Conservation (phyloP, 805 yeast species). For the Phaffomyces antillensis region DNA sequence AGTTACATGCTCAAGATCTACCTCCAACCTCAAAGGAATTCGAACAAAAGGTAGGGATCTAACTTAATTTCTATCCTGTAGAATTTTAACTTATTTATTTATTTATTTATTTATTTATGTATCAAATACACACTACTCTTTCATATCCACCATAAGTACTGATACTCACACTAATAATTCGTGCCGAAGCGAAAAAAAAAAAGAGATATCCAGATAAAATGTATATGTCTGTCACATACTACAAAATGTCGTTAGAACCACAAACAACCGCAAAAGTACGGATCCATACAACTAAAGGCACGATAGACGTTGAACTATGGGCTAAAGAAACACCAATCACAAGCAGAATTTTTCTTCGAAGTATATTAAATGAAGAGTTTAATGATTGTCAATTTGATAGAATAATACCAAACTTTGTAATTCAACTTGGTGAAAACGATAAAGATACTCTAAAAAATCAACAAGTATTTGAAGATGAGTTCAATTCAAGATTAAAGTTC, state of each 20-base stretch:
- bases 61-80: not conserved
- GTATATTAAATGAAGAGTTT: slow-evolving; percentile 38
- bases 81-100: not conserved
- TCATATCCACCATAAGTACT: too few species aligned
- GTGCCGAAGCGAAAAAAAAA: too few species aligned
- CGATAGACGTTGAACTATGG: slow-evolving; percentile 55
- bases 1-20: slow-evolving; percentile 31
- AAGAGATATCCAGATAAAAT: too few species aligned
- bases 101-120: slow-evolving; percentile 7
- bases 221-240: too few species aligned
- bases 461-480: slow-evolving; percentile 32
- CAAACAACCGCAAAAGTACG: slow-evolving; percentile 53
- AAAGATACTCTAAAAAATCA: not conserved
- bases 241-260: slow-evolving; percentile 33
- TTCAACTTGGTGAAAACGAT: slow-evolving; percentile 29
- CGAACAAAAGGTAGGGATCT: slow-evolving; percentile 13
- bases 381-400: slow-evolving; percentile 35
- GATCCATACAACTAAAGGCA: slow-evolving; percentile 51
- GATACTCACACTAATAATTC: too few species aligned
- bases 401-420: slow-evolving; percentile 28
- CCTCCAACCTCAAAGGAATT: slow-evolving; percentile 33
- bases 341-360: slow-evolving; percentile 39
- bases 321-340: slow-evolving; percentile 58
- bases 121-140: too few species aligned
- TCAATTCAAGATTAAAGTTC: slow-evolving; percentile 44